Evolutionary conservation across 176 grass and related monocot species (phyloP), one percentile per base, ranked within the genome.

Genomic region (Guadua angustifolia): DNA sequence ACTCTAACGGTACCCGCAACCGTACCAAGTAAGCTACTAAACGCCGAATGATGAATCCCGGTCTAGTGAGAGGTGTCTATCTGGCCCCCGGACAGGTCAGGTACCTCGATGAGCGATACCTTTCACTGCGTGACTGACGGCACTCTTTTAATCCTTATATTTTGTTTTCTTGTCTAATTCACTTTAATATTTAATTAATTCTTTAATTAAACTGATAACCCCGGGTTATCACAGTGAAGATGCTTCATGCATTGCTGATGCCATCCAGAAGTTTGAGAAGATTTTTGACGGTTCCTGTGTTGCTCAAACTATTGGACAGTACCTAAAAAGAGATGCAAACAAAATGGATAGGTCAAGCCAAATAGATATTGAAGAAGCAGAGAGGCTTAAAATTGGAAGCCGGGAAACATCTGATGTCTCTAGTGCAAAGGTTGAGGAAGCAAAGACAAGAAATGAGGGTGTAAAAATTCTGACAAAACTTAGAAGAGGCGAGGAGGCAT

Each of bases 261-360:
- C 82, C 63, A 77, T 90, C 40, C 88, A 87, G 45, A 94, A 94
- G 79, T 88, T 90, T 43, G 90, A 92, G 62, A 82, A 71, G 73
- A 50, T 94, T 81, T 87, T 74, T 13, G 69, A 94, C 3, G 21
- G 61, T 53, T 87, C 87, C 57, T 73, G 67, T 76, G 74, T 83
- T 68, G 70, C 85, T 88, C 74, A 89, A 73, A 78, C 89, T 85
- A 53, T 94, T 75, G 92, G 80, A 50, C 84, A 89, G 62, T 88
- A 92, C 81, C 74, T 92, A 33, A 84, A 89, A 81, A 84, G 83
- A 77, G 90, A 92, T 51, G 74, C 74, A 73, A 85, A 47, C 70
- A 90, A 77, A 80, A 86, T 45, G 55, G 84, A 78, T 71, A 84
- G 52, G 83, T 85, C 72, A 57, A 57, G 50, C 71, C 85, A 88